Base-by-base conservation (phyloP, 441 rosid genomes). In the Lepidium campestre region DNA sequence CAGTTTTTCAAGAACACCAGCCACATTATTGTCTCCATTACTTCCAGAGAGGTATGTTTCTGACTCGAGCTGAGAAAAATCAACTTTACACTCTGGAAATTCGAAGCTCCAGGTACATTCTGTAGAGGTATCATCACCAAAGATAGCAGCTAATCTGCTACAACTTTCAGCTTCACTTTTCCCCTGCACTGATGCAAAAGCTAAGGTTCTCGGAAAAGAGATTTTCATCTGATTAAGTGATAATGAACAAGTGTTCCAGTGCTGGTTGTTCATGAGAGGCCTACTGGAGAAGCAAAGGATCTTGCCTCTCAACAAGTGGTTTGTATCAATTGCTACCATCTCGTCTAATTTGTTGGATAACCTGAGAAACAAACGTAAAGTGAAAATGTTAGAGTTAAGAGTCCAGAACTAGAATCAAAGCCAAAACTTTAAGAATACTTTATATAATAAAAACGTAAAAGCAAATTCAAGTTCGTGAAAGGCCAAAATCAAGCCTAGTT, bases 1-100 rank as follows among this genome's bases (percentile, higher is more conserved):
- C 23, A 85, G 74, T 79, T 83, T 82, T 11, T 78, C 80, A 2
- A 83, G 77, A 62, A 87, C 68, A 70, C 69, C 61, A 62, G 72
- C 71, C 67, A 62, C 37, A 52, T 72, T 46, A 10, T 44, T 47
- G 72, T 75, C 68, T 57, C 71, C 83, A 52, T 14, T 41, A 61
- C 58, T 70, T 55, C 57, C 55, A 66, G 73, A 78, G 62, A 71
- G 13, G 23, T 22, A 59, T 34, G 68, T 53, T 44, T 74, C 73
- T n/a, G 78, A 65, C 35, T 53, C 27, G 5, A 70, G 58, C 44
- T 37, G 57, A 44, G 80, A 62, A 50, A 47, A 44, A 49, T 58
- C 74, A 69, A 57, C 62, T 67, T 74, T 71, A n/a, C 56, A 73
- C 45, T 59, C 77, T 19, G 71, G 74, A 67, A 55, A 22, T 32